Conservation (phyloP, 75 land plant species). For the Selaginella tamariscina region DNA sequence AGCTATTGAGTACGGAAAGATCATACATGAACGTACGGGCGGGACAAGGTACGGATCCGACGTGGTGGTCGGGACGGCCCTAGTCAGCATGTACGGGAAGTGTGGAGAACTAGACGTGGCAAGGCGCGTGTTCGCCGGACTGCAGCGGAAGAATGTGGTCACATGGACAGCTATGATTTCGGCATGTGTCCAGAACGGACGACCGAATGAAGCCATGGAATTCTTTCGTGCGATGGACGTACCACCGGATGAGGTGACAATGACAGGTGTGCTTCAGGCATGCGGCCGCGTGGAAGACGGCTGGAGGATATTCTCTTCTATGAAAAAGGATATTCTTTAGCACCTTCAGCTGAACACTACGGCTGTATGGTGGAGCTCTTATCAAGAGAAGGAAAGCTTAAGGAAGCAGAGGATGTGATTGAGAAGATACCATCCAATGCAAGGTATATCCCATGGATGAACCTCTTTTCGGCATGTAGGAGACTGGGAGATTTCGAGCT, state of each 20-base stretch:
- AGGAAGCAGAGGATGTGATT: neutral
- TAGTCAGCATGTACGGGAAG: neutral
- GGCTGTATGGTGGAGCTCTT: neutral
- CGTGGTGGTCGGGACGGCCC: neutral
- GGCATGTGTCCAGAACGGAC: neutral
- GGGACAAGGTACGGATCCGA: neutral
- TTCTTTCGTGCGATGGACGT: neutral
- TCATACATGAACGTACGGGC: neutral
- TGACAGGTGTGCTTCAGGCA: neutral
- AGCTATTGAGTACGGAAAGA: neutral
- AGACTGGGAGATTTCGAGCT: neutral
- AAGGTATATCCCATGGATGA: neutral
- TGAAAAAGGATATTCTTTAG: neutral
- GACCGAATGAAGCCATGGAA: neutral
- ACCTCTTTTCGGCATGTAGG: neutral
- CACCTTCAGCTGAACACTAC: neutral
- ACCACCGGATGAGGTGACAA: neutral
- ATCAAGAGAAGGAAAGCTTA: neutral
- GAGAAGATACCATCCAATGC: neutral
- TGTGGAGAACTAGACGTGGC: neutral
- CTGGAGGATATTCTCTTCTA: neutral
- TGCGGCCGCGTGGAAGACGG: neutral
- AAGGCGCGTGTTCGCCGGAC: neutral
- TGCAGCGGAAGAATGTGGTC: neutral
- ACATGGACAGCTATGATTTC: conserved; percentile 9